Evolutionary conservation across 345 rosid genomes (phyloP), one percentile per base, ranked within the genome.

Genomic region (thale cress (Arabidopsis thaliana)): DNA sequence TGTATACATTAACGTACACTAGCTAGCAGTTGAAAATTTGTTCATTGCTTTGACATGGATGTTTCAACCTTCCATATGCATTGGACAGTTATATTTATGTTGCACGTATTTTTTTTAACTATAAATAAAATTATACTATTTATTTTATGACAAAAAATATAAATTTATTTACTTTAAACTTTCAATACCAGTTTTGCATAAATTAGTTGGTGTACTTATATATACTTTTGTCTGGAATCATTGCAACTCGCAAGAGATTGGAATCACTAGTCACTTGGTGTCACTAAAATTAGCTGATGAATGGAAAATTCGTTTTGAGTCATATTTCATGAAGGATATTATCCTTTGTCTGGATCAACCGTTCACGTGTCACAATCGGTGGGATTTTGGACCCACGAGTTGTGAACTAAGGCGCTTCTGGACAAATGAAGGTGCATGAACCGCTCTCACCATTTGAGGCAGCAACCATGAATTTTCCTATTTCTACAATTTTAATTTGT

Each of bases 351-450:
- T 30, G 22, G 36, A 68, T 69, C 41, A 25, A 76, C 58, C 59
- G 24, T 53, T 13, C 36, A 63, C 55, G 41, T 76, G 58, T 77
- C 49, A 36, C 0, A 24, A 70, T 41, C 49, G 69, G 60, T 45
- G 62, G 34, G 53, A 44, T 45, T 2, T 61, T 37, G 44, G 71
- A 63, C 60, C 69, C 65, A 63, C 44, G 25, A 64, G 58, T 48
- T 37, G 32, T 73, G 63, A 51, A 59, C 22, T 28, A 67, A 49
- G 64, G 32, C 32, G 33, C 56, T 41, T 62, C 53, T 30, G 41
- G 64, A 76, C 75, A 69, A 55, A 57, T 53, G 56, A 75, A 75
- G 78, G 51, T 75, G 62, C 82, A 82, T 79, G 80, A 68, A 82
- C 76, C 75, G 33, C 69, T 63, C 65, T 71, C 65, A 50, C 78